phyloP scores from a whole-genome alignment of 1,284 basidiomycete genomes.

The Pyrrhoderma lamaoense region DNA sequence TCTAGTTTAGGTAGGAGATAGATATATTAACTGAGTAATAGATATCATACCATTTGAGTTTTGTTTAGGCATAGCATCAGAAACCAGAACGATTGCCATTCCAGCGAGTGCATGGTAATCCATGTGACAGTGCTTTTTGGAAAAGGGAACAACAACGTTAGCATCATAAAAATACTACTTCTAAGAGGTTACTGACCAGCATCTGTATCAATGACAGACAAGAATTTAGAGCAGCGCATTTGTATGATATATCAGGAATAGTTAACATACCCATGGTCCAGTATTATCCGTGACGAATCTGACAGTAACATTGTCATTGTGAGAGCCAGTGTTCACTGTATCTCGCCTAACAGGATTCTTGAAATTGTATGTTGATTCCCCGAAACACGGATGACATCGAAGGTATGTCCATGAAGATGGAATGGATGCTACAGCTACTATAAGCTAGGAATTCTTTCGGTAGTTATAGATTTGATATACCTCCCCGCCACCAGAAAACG shows the following conservation, averaged over 20 bases:
- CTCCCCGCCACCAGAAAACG: constrained; percentile 29
- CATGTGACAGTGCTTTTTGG: constrained; percentile 36
- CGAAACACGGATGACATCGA: constrained; percentile 33
- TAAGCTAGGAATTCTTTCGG: constrained; percentile 14
- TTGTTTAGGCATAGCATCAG: constrained; percentile 24
- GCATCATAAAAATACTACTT: no score
- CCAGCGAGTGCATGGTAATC: constrained; percentile 30
- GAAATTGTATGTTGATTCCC: constrained; percentile 29
- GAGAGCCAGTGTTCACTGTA: constrained; percentile 28
- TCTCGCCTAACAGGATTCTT: constrained; percentile 32
- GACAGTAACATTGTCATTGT: constrained; percentile 25
- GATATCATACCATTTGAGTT: constrained; percentile 22
- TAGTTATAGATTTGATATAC: constrained; percentile 23
- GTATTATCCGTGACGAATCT: constrained; percentile 34
- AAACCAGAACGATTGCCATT: constrained; percentile 36
- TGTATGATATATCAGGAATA: constrained; percentile 24
- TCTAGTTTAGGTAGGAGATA: not conserved
- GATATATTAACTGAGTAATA: not conserved
- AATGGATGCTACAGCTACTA: not conserved
- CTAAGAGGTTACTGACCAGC: no score
- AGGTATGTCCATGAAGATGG: constrained; percentile 18
- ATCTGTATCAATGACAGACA: no score
- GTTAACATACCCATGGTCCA: constrained; percentile 39
- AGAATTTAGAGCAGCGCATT: no score
- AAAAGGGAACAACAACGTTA: no score